Evolutionary conservation across 78 protist species (phyloP).

Genomic region (Cavenderia fasciculata): DNA sequence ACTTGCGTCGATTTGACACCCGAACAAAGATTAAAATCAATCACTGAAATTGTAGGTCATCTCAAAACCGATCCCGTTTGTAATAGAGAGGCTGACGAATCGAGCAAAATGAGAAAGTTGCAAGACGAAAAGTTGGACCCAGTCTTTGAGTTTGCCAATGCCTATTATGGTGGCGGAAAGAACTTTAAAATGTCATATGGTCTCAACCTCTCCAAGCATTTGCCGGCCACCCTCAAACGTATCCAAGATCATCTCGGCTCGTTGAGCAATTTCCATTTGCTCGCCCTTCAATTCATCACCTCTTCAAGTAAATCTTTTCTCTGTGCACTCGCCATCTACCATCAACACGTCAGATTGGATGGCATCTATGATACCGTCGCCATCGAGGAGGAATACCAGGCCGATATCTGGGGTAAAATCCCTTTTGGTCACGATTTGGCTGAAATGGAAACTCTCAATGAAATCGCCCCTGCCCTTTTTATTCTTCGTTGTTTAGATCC

Average conservation of each 20-base stretch:
- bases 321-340: constrained; percentile 13
- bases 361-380: constrained; percentile 34
- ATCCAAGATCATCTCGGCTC: constrained; percentile 36
- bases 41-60: constrained; percentile 50
- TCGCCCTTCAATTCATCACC: constrained; percentile 43
- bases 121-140: constrained; percentile 37
- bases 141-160: background rate
- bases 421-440: constrained; percentile 79
- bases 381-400: constrained; percentile 60
- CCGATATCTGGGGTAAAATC: constrained; percentile 61
- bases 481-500: constrained; percentile 38
- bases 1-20: constrained; percentile 37
- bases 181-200: constrained; percentile 19
- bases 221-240: constrained; percentile 33
- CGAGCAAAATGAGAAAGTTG: background rate
- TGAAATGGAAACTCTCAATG: constrained; percentile 65
- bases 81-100: constrained; percentile 40
- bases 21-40: constrained; percentile 34
- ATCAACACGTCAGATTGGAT: constrained; percentile 42
- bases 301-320: constrained; percentile 34
- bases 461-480: constrained; percentile 61
- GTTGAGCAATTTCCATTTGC: constrained; percentile 54
- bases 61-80: constrained; percentile 56
- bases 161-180: constrained; percentile 41
- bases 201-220: constrained; percentile 44